A percentile compares a stretch with the other conserved stretches of the same genome.
These are phyloP conservation scores for Aspergillus bertholletiae DNA, from an alignment of 495 filamentous ascomycete genomes.

Conservation along the genomic window DNA sequence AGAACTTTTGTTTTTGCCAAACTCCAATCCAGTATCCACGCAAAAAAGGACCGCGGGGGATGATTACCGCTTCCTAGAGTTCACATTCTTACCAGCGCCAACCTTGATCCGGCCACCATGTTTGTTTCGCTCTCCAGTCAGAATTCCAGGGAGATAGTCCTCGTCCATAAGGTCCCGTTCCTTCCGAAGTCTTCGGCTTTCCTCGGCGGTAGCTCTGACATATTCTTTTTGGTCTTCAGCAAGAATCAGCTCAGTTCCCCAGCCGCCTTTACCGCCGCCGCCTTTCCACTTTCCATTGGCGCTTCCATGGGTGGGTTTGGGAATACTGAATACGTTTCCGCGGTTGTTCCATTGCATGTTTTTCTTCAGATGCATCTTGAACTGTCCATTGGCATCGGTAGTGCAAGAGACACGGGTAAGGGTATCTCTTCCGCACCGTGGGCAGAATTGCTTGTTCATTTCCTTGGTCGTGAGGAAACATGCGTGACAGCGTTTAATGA, in stretches of 20 bases:
- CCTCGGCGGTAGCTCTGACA: constrained; percentile 54
- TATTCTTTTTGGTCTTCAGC: constrained; percentile 98
- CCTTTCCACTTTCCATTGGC: constrained; percentile 68
- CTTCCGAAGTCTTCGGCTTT: constrained; percentile 55
- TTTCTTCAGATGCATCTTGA: constrained; percentile 85
- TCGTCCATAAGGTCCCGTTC: constrained; percentile 90
- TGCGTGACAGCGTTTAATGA: constrained; percentile 88
- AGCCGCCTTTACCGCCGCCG: constrained; percentile 82
- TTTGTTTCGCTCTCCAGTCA: constrained; percentile 71
- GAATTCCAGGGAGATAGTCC: constrained; percentile 82
- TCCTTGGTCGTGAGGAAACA: constrained; percentile 86
- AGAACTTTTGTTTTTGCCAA: constrained; percentile 35
- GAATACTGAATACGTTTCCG: constrained; percentile 84
- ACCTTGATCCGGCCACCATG: constrained; percentile 67
- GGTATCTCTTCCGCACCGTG: constrained; percentile 81
- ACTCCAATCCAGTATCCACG: constrained; percentile 32
- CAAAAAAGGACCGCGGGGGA: constrained; percentile 17
- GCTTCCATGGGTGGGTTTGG: constrained; percentile 80
- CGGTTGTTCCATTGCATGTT: constrained; percentile 96
- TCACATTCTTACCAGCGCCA: constrained; percentile 83
- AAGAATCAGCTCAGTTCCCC: constrained; percentile 79
- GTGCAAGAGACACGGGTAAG: constrained; percentile 83
- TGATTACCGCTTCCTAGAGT: constrained; percentile 66
- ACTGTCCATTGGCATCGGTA: constrained; percentile 73
- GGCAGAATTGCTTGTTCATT: constrained; percentile 89